A percentile compares a stretch with the other conserved stretches of the same genome.
These are phyloP conservation scores for Aureobasidium sp. DNA, from an alignment of 2,329 filamentous ascomycete species.

Conservation along the genomic window DNA sequence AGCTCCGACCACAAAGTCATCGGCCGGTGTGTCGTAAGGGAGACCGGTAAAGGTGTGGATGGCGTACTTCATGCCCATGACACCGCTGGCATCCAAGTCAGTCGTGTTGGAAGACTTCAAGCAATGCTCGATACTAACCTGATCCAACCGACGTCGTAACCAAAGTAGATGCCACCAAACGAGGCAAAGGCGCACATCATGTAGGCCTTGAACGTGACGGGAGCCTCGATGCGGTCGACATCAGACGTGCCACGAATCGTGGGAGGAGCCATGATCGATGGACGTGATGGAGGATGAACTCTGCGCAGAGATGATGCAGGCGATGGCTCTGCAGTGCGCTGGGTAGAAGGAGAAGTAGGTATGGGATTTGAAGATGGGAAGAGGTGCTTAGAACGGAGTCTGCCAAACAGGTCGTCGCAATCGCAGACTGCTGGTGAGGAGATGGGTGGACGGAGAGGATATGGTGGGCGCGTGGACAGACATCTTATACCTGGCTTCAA, in stretches of 20 bases:
- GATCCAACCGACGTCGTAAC: slow-evolving; percentile 15
- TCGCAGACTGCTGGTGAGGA: not conserved
- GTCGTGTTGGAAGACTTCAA: not conserved
- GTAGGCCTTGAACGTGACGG: slow-evolving; percentile 41
- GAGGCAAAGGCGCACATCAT: slow-evolving; percentile 42
- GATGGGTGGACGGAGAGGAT: too few relatives aligned
- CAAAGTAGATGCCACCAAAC: slow-evolving; percentile 34
- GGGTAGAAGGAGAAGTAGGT: not conserved
- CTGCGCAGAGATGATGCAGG: not conserved
- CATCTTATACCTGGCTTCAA: not conserved
- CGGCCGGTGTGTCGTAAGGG: slow-evolving; percentile 12
- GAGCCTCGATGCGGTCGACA: slow-evolving; percentile 47
- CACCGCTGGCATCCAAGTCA: not conserved
- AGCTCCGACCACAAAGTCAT: slow-evolving; percentile 5
- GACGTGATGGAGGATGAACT: not conserved
- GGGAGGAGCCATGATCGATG: not conserved
- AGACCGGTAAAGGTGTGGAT: slow-evolving; percentile 15
- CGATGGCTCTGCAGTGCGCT: not conserved
- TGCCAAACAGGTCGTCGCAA: not conserved
- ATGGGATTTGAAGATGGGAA: not conserved
- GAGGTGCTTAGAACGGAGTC: not conserved
- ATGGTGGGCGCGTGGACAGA: not conserved
- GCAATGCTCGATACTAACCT: not conserved
- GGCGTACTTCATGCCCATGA: slow-evolving; percentile 17
- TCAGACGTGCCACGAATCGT: slow-evolving; percentile 34